phyloP scores from a whole-genome alignment of 805 yeast species.

The Priceomyces castillae region DNA sequence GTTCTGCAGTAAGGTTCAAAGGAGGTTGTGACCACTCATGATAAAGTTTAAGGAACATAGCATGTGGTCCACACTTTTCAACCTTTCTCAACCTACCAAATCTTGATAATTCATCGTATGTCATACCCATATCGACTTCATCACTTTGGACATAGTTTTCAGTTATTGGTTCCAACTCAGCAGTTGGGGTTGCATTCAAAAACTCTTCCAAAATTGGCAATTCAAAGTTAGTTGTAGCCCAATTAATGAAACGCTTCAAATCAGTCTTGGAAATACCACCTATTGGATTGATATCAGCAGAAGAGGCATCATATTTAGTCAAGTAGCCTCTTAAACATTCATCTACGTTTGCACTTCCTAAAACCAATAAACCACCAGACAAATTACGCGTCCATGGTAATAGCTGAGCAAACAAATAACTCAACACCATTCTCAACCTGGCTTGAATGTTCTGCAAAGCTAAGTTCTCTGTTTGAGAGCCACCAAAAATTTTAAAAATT shows the following conservation, averaged over 20 bases:
- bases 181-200: constrained; percentile 92
- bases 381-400: constrained; percentile 88
- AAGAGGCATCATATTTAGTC: constrained; percentile 95
- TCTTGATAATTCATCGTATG: constrained; percentile 87
- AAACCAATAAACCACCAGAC: constrained; percentile 79
- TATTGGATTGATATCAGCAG: constrained; percentile 96
- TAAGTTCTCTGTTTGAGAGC: constrained; percentile 83
- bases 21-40: constrained; percentile 87
- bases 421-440: constrained; percentile 88
- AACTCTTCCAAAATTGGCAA: constrained; percentile 78
- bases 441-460: constrained; percentile 98
- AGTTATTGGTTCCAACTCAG: constrained; percentile 96
- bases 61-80: constrained; percentile 93
- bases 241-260: constrained; percentile 77
- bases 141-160: constrained; percentile 91
- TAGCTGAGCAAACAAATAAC: constrained; percentile 89
- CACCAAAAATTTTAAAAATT: constrained; percentile 88
- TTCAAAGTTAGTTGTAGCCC: constrained; percentile 67
- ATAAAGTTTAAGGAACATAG: constrained; percentile 84
- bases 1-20: constrained; percentile 64
- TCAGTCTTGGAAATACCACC: constrained; percentile 98
- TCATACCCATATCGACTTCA: constrained; percentile 98
- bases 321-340: constrained; percentile 93
- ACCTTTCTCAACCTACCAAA: constrained; percentile 91
- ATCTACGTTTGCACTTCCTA: constrained; percentile 97